Base-by-base conservation (phyloP, 2,329 filamentous ascomycete genomes). In the Fusarium clavum region DNA sequence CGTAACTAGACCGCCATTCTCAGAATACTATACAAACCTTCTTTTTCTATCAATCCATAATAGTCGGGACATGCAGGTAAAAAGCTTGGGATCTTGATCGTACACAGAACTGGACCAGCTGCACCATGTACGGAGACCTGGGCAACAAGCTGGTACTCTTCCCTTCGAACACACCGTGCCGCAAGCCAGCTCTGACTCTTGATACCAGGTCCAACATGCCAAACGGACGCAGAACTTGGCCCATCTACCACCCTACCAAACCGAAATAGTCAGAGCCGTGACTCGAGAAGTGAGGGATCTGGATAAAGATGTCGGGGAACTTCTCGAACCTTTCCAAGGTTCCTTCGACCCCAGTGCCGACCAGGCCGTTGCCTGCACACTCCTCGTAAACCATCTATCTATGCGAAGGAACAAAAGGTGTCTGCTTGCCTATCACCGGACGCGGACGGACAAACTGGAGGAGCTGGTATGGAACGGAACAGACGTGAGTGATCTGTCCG, bases 391-490 rank as follows among this genome's bases (percentile, higher is more conserved):
- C 79, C 95, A 99, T 78, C 84, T 99, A 13, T 94, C 93, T 73
- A 98, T 98, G 92, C 91, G 96, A 51, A 88, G 96, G 58, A 97
- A 99, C 80, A 99, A 99, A 81, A 91, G 96, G 45, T 99, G 96
- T 77, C 86, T 99, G 22, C 88, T 99, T 9, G 94, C 95, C 6
- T 99, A 99, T 78, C 96, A 99, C 79, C 90, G 92, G 32, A 94
- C 94, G 20, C 89, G 96, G 53, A 92, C 93, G 4, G 93, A 98
- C 77, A 97, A 97, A 79, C 85, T 99, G 11, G 96, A 98, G 77
- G 92, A 95, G 78, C 90, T 97, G 77, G 95, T 94, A 64, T 99
- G 96, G 96, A 92, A 89, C 67, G 96, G 95, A 3, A 86, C 90
- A 13, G 96, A 98, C 77, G 87, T 98, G 16, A 83, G 93, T 20